Base-by-base conservation (phyloP, 129 eudicot species). In the Flaveria ramosissima region DNA sequence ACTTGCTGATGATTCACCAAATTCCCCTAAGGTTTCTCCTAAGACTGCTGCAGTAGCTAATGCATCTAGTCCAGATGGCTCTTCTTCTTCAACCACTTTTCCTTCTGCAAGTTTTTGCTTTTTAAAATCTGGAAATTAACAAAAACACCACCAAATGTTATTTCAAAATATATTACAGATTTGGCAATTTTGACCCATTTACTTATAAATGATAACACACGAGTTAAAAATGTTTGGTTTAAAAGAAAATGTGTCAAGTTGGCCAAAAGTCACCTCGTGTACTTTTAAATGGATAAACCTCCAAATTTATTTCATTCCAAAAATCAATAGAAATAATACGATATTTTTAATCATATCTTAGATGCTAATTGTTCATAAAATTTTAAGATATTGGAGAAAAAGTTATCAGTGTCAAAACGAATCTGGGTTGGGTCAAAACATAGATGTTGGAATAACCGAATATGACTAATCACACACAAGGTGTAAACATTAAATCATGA, bases 21-120 rank as follows among this genome's bases (percentile, higher is more conserved):
- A 14, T 15, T 85, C 89, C 24, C 97, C 98, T 9, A 90, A 8
- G 11, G 50, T 45, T 45, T 45, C 50, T 45, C 50, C 50, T 45
- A 45, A 72, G n/a, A 85, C 95, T 15, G 98, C 98, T 23, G 91
- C 97, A 42, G 84, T 87, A 2, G 97, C 97, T 78, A 93, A 84
- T 24, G 98, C 93, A 46, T 90, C 98, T 26, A 93, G 71, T 46
- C 96, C 96, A 19, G 91, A 88, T 39, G 93, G 91, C 75, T 86
- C 96, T n/a, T 82, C 70, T 82, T 86, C 91, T 82, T 79, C 83
- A 41, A 73, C 61, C 3, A 53, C 56, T 50, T 59, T 83, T 81
- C 77, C 81, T 16, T 93, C 96, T 20, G 87, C 23, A 30, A 71
- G 56, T 77, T 78, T 88, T 36, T 84, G 83, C 74, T 78, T 88